A percentile compares a stretch with the other conserved stretches of the same genome.
Evolutionary conservation across 306 rosid genomes (phyloP).

Genomic region (Aeschynomene evenia): DNA sequence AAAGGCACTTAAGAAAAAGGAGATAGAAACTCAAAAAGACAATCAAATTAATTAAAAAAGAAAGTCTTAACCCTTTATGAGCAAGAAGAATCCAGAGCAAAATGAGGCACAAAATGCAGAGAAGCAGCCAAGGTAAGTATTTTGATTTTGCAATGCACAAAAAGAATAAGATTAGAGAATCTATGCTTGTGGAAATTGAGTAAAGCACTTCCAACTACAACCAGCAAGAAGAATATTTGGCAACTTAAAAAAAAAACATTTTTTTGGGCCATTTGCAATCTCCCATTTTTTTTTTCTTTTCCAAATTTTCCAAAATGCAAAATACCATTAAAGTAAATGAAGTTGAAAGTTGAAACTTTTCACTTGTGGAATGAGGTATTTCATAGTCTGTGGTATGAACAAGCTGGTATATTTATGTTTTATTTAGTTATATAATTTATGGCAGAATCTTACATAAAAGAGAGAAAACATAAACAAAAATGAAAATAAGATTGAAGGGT

Average conservation of each 20-base stretch:
- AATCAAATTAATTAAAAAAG: neutral
- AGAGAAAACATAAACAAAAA: neutral
- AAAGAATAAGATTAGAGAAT: constrained; percentile 55
- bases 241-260: constrained; percentile 1
- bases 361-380: constrained; percentile 24
- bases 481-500: constrained; percentile 28
- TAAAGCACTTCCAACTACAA: constrained; percentile 55
- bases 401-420: constrained; percentile 9
- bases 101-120: constrained; percentile 49
- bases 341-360: constrained; percentile 35
- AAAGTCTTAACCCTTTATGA: constrained; percentile 54
- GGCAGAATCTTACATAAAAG: constrained; percentile 21
- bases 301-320: constrained; percentile 28
- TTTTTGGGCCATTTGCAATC: constrained; percentile 27
- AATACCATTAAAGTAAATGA: constrained; percentile 41
- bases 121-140: constrained; percentile 42
- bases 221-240: constrained; percentile 52
- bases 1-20: constrained; percentile 62
- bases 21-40: constrained; percentile 29
- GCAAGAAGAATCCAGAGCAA: constrained; percentile 55
- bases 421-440: neutral
- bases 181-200: constrained; percentile 54
- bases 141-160: constrained; percentile 43
- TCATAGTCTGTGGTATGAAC: constrained; percentile 32
- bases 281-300: constrained; percentile 23